Percentiles rank a stretch among this genome's conserved stretches.
Conservation (phyloP, 768 basidiomycete species). For the Austroboletus eburneus region DNA sequence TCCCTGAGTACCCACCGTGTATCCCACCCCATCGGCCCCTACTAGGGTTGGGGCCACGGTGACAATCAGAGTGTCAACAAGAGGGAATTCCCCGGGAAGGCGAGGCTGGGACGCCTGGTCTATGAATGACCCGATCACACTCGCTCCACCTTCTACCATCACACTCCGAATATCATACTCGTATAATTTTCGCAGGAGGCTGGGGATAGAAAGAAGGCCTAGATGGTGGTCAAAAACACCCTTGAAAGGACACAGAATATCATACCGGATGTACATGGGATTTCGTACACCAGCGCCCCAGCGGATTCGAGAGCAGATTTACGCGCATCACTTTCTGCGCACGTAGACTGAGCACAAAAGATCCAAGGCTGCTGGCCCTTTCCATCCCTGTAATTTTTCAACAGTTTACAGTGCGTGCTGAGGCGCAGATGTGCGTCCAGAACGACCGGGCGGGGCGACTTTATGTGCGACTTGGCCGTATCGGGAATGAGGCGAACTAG, state of each 20-base stretch:
- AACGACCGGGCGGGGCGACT: constrained; percentile 77
- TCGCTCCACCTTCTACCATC: constrained; percentile 96
- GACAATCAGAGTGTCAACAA: constrained; percentile 73
- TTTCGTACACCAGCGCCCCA: constrained; percentile 63
- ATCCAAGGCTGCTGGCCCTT: constrained; percentile 72
- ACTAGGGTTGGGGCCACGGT: constrained; percentile 87
- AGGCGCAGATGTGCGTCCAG: constrained; percentile 76
- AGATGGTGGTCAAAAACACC: neutral
- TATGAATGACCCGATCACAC: constrained; percentile 60
- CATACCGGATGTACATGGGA: constrained; percentile 41
- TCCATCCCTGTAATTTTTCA: constrained; percentile 57
- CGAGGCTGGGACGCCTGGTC: constrained; percentile 8
- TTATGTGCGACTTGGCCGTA: constrained; percentile 30
- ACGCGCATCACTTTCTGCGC: constrained; percentile 28
- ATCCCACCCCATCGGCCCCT: constrained; percentile 65
- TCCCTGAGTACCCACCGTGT: constrained; percentile 28
- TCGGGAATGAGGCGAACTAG: constrained; percentile 55
- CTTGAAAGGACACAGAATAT: neutral
- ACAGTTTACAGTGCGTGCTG: constrained; percentile 60
- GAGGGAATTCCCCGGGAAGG: constrained; percentile 9
- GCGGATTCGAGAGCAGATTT: constrained; percentile 48
- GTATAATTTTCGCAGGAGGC: constrained; percentile 50
- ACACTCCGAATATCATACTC: constrained; percentile 60
- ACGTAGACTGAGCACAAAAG: constrained; percentile 39
- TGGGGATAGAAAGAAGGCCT: constrained; percentile 42